Base-by-base conservation (phyloP, 2,329 filamentous ascomycete genomes). In the Pseudogymnoascus sp. region DNA sequence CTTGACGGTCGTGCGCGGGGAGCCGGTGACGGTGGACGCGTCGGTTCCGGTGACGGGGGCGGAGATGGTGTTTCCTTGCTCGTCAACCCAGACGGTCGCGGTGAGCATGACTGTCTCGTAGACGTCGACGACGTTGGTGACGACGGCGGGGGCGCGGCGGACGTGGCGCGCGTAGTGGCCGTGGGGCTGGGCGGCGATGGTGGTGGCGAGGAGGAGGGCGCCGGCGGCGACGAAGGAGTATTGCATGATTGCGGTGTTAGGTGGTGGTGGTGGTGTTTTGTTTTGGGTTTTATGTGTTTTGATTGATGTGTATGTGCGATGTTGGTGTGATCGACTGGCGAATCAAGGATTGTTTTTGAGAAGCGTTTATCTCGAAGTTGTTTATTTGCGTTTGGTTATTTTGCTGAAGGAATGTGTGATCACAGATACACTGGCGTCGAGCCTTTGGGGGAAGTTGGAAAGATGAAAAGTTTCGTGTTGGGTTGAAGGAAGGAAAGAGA, bases 121-220 rank as follows among this genome's bases (percentile, higher is more conserved):
- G 62, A 78, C 78, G 61, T 78, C 73, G 21, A 78, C 75, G 38
- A 75, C 77, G 59, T 81, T 75, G 28, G 81, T 83, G 66, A 80
- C 75, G 74, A 77, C 82, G 62, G 81, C 78, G 38, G 81, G 71
- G 60, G 77, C 66, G 11, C 67, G 59, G 25, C 64, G 44, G 10
- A 44, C 63, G 44, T 69, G 67, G 25, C 50, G 62, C 25, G 69
- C 65, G 66, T 76, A 76, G 66, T 77, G 76, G 67, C 72, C 69
- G 59, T 75, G 69, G 28, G 73, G 74, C 65, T 74, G 72, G 28
- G 74, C 73, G 59, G 67, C 64, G 53, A 66, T 69, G 60, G 68
- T 66, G 25, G 70, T 66, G 28, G 70, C 64, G 64, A 70, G 68
- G 65, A 75, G 60, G 56, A 70, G 62, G 36, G 70, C 70, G 36